Evolutionary conservation across 106 monocot genomes (phyloP), one percentile per base, ranked within the genome.

Genomic region (Dendrobium officinale): DNA sequence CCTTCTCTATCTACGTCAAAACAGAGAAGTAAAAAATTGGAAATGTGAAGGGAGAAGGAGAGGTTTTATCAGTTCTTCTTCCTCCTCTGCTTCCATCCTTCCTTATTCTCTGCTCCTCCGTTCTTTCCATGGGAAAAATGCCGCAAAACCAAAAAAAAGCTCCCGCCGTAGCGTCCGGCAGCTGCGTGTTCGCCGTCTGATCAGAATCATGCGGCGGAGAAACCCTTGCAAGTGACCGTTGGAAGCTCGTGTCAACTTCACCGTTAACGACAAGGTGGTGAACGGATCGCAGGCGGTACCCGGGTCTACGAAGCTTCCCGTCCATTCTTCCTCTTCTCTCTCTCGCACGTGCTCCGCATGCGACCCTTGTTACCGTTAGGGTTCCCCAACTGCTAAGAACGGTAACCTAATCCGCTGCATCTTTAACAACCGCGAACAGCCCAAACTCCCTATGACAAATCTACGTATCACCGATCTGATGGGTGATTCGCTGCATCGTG

Each of bases 121-220:
- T 40, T 17, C 43, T 18, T 29, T 43, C 76, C 76, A 76, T 76
- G 76, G 76, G 27, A 76, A 76, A 76, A 76, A 76, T 41, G 76
- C 76, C 76, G 76, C 26, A 41, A 41, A 49, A 10, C 2, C 42
- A 6, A 51, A 51, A 15, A 13, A 51, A 42, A 15, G 74, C 45
- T 64, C 33, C 33, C 77, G 27, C 45, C 18, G 31, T 42, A 9
- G 5, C 66, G 18, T 42, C 68, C 26, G 56, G 58, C 0, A 41
- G 31, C 5, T 10, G 9, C 58, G 55, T 41, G 10, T 4, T 20
- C 9, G 29, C 82, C 83, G 83, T 87, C 42, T 44, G 80, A 89
- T 87, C 8, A 42, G 16, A 79, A 92, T 82, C 80, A 42, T 40
- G 89, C 77, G 89, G 87, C 6, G 8, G 40, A 40, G 22, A 77